Base-by-base conservation (phyloP, 1,284 basidiomycete species). In the Ceratobasidium sp. region DNA sequence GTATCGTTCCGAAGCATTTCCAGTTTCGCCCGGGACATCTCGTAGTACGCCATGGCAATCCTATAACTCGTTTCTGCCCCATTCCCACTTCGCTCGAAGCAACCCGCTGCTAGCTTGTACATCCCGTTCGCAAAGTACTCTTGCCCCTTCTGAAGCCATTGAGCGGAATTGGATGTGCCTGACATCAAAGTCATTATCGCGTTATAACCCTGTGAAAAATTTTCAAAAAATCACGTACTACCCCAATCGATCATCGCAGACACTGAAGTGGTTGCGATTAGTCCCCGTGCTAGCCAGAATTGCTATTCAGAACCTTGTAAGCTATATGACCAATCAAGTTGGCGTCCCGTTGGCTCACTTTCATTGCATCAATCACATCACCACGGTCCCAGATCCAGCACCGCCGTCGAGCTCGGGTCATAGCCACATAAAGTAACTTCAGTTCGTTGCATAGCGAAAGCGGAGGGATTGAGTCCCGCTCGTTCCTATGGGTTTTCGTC, bases 371-470 rank as follows among this genome's bases (percentile, higher is more conserved):
- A n/a, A 42, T 46, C 0, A 25, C 6, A 1, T 33, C 25, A 2
- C 56, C 44, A 2, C 1, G 30, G 25, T 74, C 73, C 73, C 73
- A 74, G 9, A 74, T 48, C 72, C 71, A 74, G 38, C 60, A 67
- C 12, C 73, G 49, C 1, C 61, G 11, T 38, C 73, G 73, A 14
- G 73, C 73, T 25, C 73, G 60, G 28, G 73, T 74, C 8, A 74
- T 23, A 4, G 73, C 73, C 4, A 74, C 73, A 42, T 74, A 74
- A 0, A 91, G 79, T 61, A 83, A 84, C 75, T 91, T 90, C 25
- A 90, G 79, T 87, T 90, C 70, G 53, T 21, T 23, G 56, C 28
- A 58, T 72, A n/a, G 61, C 49, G 49, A 69, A 23, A 48, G 6
- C 38, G 64, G 46, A n/a, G 48, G 36, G 9, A 21, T 18, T 44